Base-by-base conservation (phyloP, 2,329 filamentous ascomycete genomes). In the Microdochium trichocladiopsis region DNA sequence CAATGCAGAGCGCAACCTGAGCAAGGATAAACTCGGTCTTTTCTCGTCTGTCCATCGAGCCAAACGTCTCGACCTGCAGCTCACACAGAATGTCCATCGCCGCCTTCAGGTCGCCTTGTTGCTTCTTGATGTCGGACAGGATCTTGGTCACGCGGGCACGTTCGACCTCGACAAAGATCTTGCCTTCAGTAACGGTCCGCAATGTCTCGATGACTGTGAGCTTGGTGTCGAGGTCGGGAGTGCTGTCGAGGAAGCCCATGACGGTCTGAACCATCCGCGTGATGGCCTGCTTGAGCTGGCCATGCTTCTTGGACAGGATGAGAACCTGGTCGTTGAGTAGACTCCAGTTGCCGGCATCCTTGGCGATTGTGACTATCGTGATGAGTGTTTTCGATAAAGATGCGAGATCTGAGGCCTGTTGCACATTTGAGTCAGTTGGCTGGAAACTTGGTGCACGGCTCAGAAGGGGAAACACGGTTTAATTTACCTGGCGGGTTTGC, bases 131-230 rank as follows among this genome's bases (percentile, higher is more conserved):
- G 71, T 96, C 84, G 50, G 94, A 97, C 12, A 99, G 80, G 59
- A 96, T 95, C 67, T 87, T 90, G 63, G 94, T 99, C 55, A 99
- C 87, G 60, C 94, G 88, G 58, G 94, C 94, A 60, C 94, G 86
- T 79, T 99, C 94, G 51, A 99, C 94, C 77, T 99, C 94, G 63
- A 99, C 93, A 65, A 99, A 99, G 69, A 99, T 99, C 87, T 99
- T 99, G 73, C 94, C 94, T 73, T 99, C 94, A 9, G 94, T 99
- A 49, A 99, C 93, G 43, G 93, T 97, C 62, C 94, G 84, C 64
- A 99, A 72, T 1, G 93, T 95, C 73, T 99, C 93, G 64, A 99
- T 99, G 54, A 96, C 84, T 22, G 89, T 87, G 53, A 99, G 78
- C 76, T 97, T 99, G 33, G 84, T 91, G 61, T 96, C 91, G 55